Percentiles rank a stretch among this genome's conserved stretches.
Evolutionary conservation across 495 filamentous ascomycete species (phyloP).

Genomic region (Daldinia grandis): DNA sequence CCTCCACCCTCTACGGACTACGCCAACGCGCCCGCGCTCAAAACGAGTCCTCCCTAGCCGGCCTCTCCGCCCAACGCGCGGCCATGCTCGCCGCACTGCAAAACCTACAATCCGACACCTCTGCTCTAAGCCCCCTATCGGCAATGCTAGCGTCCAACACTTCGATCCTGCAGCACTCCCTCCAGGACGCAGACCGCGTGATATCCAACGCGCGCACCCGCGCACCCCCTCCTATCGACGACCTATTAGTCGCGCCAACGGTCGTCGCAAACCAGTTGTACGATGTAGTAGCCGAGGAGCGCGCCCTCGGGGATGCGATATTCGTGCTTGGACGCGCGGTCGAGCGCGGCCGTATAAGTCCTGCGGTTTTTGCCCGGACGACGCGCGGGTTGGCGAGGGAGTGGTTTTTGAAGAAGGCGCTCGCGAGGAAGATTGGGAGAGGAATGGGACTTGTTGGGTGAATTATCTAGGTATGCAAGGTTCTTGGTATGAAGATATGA

Average conservation of each 20-base stretch:
- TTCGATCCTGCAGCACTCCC: slow-evolving; percentile 74
- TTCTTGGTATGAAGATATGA: not conserved
- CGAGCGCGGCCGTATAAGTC: slow-evolving; percentile 79
- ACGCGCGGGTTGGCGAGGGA: slow-evolving; percentile 85
- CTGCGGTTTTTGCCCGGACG: slow-evolving; percentile 84
- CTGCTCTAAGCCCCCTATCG: slow-evolving; percentile 72
- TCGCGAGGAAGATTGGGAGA: slow-evolving; percentile 85
- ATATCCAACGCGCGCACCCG: slow-evolving; percentile 59
- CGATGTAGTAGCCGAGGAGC: slow-evolving; percentile 83
- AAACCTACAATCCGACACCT: slow-evolving; percentile 74
- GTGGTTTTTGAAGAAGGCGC: slow-evolving; percentile 87
- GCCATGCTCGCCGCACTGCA: slow-evolving; percentile 75
- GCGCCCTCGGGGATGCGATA: slow-evolving; percentile 81
- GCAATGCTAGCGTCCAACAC: slow-evolving; percentile 79
- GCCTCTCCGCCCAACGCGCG: slow-evolving; percentile 78
- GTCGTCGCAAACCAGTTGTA: slow-evolving; percentile 94
- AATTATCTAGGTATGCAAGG: too few relatives aligned
- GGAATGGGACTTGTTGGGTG: slow-evolving; percentile 72
- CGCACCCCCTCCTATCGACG: slow-evolving; percentile 71
- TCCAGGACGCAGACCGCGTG: slow-evolving; percentile 80
- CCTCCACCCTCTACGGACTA: slow-evolving; percentile 69
- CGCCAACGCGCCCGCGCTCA: slow-evolving; percentile 70
- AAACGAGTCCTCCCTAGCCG: slow-evolving; percentile 73
- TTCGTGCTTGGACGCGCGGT: slow-evolving; percentile 84
- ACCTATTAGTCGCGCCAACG: slow-evolving; percentile 90